phyloP scores from a whole-genome alignment of 2,329 filamentous ascomycete species.

The Microascus cirrosus region DNA sequence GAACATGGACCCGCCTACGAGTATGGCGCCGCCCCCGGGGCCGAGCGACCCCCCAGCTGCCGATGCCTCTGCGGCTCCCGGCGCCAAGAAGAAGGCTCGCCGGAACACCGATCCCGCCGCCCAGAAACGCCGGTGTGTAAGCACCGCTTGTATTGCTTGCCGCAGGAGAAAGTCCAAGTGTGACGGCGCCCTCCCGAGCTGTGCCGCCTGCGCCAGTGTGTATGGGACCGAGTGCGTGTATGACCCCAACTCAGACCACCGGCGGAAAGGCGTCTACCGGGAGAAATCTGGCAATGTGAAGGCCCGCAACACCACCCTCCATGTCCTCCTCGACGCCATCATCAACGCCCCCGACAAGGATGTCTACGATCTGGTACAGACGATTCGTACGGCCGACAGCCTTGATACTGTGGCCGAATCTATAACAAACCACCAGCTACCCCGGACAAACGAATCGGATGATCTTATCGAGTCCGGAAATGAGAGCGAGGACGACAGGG shows the following conservation, averaged over 20 bases:
- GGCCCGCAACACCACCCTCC: conserved; percentile 74
- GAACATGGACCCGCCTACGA: not conserved
- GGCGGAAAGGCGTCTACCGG: conserved; percentile 92
- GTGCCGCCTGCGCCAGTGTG: conserved; percentile 90
- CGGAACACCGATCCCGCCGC: not conserved
- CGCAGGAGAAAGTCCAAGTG: conserved; percentile 77
- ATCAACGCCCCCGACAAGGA: conserved; percentile 85
- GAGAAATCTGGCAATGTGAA: conserved; percentile 85
- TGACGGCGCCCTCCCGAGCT: conserved; percentile 82
- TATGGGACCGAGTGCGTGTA: conserved; percentile 88
- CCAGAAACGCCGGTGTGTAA: conserved; percentile 67
- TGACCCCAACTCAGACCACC: conserved; percentile 91
- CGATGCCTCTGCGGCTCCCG: not conserved
- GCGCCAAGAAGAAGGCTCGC: conserved; percentile 4
- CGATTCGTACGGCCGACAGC: conserved; percentile 77
- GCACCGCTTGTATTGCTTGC: conserved; percentile 75
- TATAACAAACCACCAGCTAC: conserved; percentile 24
- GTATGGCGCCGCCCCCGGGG: not conserved
- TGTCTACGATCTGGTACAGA: conserved; percentile 67
- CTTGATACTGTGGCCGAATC: conserved; percentile 45
- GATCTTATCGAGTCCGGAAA: not conserved
- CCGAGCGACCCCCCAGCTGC: not conserved
- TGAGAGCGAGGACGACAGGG: conserved; percentile 20
- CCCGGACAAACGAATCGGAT: conserved; percentile 19
- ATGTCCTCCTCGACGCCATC: conserved; percentile 87